Conservation (phyloP, 129 eudicot species). For the Centella asiatica region DNA sequence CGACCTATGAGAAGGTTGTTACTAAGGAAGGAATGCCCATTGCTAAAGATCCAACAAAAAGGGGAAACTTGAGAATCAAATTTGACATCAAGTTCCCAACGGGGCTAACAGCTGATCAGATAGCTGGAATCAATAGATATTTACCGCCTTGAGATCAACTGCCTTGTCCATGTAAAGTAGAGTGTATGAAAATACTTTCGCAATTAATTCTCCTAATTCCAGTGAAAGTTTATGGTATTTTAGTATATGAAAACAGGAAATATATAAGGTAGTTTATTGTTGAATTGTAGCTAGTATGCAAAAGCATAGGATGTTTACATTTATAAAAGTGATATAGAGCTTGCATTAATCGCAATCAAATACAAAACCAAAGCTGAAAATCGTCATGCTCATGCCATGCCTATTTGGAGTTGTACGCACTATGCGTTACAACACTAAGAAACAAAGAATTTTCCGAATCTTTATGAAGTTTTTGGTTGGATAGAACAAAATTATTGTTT, state of each 20-base stretch:
- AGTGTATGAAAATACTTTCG: background rate
- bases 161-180: background rate
- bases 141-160: conserved; percentile 10
- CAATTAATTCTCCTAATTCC: background rate
- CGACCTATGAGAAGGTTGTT: conserved; percentile 27
- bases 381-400: no score
- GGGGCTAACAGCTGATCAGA: conserved; percentile 23
- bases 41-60: conserved; percentile 22
- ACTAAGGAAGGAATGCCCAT: conserved; percentile 32
- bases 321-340: no score
- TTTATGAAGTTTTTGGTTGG: no score
- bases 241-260: no score
- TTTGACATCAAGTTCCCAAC: conserved; percentile 34
- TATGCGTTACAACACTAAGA: no score
- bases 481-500: no score
- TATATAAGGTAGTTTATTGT: no score
- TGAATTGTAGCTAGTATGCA: background rate
- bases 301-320: background rate
- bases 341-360: no score
- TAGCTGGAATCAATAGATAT: conserved; percentile 24
- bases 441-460: no score
- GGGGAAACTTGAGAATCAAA: conserved; percentile 29
- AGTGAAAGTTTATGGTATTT: background rate
- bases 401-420: no score
- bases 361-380: no score